Conservation (phyloP, 2,329 filamentous ascomycete species). For the Beauveria asiatica region DNA sequence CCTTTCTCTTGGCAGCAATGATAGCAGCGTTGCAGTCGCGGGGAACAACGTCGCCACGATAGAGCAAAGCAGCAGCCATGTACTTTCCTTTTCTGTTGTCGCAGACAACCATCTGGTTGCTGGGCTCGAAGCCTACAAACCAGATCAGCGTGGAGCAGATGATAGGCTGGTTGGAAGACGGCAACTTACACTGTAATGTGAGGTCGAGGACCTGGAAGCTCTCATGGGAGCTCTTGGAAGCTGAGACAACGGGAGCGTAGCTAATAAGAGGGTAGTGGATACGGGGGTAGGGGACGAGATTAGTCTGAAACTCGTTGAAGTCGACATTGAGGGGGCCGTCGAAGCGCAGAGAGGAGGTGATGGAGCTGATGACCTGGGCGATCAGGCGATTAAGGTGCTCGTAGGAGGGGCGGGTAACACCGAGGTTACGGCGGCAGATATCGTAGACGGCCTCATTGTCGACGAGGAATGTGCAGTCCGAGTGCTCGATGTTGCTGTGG, state of each 20-base stretch:
- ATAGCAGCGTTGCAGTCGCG: conserved; percentile 62
- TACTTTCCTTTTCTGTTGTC: conserved; percentile 68
- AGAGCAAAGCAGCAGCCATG: conserved; percentile 65
- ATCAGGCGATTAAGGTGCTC: conserved; percentile 67
- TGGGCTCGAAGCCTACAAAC: conserved; percentile 58
- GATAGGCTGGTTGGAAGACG: neutral
- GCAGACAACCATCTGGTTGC: conserved; percentile 73
- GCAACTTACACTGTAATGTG: conserved; percentile 59
- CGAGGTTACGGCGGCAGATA: conserved; percentile 64
- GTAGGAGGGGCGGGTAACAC: conserved; percentile 60
- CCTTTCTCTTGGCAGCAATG: conserved; percentile 59
- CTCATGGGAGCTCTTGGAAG: conserved; percentile 72
- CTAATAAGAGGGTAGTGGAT: conserved; percentile 68
- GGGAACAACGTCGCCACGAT: conserved; percentile 63
- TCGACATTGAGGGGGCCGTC: conserved; percentile 67
- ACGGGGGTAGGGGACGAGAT: conserved; percentile 64
- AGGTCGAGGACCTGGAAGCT: conserved; percentile 78
- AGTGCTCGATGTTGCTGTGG: conserved; percentile 68
- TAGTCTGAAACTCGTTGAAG: conserved; percentile 71
- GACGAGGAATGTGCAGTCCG: conserved; percentile 71
- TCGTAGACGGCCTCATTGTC: conserved; percentile 71
- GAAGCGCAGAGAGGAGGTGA: conserved; percentile 64
- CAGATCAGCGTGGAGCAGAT: conserved; percentile 18
- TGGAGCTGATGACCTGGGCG: conserved; percentile 66
- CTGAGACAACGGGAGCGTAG: conserved; percentile 63